Evolutionary conservation across 2,329 filamentous ascomycete species (phyloP), one percentile per base, ranked within the genome.

Genomic region (Trichoderma sp.): DNA sequence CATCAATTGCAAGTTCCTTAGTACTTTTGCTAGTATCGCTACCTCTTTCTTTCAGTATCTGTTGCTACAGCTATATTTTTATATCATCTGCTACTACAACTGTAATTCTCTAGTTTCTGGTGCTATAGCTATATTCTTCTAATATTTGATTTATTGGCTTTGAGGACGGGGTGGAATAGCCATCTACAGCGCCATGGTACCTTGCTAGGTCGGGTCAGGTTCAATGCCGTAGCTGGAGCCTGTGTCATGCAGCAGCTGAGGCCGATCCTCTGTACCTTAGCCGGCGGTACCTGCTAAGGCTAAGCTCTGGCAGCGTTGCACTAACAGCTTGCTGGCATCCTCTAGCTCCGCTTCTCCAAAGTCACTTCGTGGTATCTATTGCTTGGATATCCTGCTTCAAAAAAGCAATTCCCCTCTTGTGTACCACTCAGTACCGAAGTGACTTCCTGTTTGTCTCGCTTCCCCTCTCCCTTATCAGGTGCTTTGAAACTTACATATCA

Each of bases 291-390:
- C 60, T 63, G 60, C 60, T 63, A 35, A 35, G 31, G 31, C 9
- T 33, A n/a, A 35, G 60, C 60, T 14, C 60, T 7, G 29, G 12
- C 60, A 35, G 66, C 31, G 21, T 33, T 18, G 66, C 66, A 53
- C 66, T 69, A 69, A 53, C 66, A 69, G 66, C 45, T 56, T 31
- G 12, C n/a, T 21, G 60, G 31, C 59, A 7, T 33, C 27, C 29
- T 64, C 33, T 24, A 16, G n/a, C 65, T 68, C 65, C 66, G 50
- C 66, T 69, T 69, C 66, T 69, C 66, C 21, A 38, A 69, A 56
- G 27, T 53, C 6, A 35, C 29, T 18, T 69, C 21, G n/a, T 21
- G 31, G 45, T 69, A 56, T 31, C 21, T n/a, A 63, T 27, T 9
- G 8, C 35, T 27, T 14, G 35, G 14, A 53, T 53, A 21, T 18